Base-by-base conservation (phyloP, 2,329 filamentous ascomycete genomes). In the Ophiostoma ulmi region DNA sequence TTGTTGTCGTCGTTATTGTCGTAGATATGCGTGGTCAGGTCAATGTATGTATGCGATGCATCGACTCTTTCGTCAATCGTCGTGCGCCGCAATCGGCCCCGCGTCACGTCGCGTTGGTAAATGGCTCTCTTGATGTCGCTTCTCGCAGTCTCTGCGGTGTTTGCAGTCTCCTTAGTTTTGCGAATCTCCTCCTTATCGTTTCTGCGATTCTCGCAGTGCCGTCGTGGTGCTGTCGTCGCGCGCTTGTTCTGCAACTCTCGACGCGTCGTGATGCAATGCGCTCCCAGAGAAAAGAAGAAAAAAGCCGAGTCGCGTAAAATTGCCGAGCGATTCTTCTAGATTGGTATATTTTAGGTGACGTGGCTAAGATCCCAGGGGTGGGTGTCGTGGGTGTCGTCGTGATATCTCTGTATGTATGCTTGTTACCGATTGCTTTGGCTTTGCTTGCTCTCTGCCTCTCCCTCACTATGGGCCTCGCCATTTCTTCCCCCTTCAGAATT, bases 21-120 rank as follows among this genome's bases (percentile, higher is more conserved):
- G 41, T 64, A 39, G 38, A 3, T 39, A 13, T 39, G 38, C 38
- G 38, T 35, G 10, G 39, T 39, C 31, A 10, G 63, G 36, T 41
- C 39, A 36, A 31, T 41, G 36, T 41, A 20, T 41, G 36, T 41
- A 48, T 39, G 64, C 7, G n/a, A 22, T 67, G 39, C 36, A 67
- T 67, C 39, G 35, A 38, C 61, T 64, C 61, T n/a, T 64, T 22
- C 14, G 20, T 65, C 20, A 22, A 36, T 65, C 36, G 31, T 39
- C 61, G 31, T 20, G 65, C 65, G 65, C 65, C 65, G 63, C 44
- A 67, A 20, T 44, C 36, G 65, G 65, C 65, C 65, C 39, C 38
- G 65, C 65, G 65, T 67, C 65, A 35, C 65, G 65, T 67, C 38
- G 65, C 65, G 39, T 58, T 48, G 13, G 36, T 65, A 38, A 65